Evolutionary conservation across 352 stramenopile genomes (phyloP).

Genomic region (Phytophthora pistaciae): DNA sequence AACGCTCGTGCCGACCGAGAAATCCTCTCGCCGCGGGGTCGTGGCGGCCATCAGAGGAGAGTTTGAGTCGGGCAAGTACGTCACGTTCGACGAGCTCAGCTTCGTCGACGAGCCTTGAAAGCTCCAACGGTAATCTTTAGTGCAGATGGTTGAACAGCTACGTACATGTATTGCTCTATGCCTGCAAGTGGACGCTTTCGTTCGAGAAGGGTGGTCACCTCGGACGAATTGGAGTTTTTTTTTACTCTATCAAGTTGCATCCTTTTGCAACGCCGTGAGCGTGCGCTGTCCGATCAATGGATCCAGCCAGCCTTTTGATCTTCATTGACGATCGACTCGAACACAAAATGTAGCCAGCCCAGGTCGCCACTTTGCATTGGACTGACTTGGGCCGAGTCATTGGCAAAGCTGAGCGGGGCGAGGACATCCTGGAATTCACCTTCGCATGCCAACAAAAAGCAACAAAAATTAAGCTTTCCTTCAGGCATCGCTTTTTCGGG

Average conservation of each 20-base stretch:
- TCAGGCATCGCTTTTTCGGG: too few species aligned
- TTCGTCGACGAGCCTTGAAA: slow-evolving; percentile 19
- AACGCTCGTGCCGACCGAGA: slow-evolving; percentile 51
- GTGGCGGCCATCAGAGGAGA: slow-evolving; percentile 49
- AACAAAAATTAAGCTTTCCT: too few species aligned
- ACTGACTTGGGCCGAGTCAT: not conserved
- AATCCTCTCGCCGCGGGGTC: slow-evolving; percentile 70
- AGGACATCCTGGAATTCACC: too few species aligned
- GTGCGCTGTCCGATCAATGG: not conserved
- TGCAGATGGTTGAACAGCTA: slow-evolving; percentile 1
- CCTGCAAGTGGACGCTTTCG: slow-evolving; percentile 22
- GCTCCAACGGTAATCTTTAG: not conserved
- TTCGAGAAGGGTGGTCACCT: slow-evolving; percentile 16
- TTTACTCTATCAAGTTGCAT: not conserved
- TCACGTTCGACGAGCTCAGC: slow-evolving; percentile 78
- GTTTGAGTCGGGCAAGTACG: slow-evolving; percentile 70
- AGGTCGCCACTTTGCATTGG: not conserved
- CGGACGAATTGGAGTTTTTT: slow-evolving; percentile 5
- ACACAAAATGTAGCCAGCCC: slow-evolving; percentile 1
- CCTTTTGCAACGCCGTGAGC: not conserved
- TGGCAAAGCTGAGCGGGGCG: not conserved
- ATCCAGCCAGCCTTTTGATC: not conserved
- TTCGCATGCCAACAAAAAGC: too few species aligned
- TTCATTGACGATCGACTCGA: slow-evolving; percentile 1
- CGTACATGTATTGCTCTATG: not conserved